Percentiles rank a stretch among this genome's conserved stretches.
phyloP scores from a whole-genome alignment of 495 filamentous ascomycete genomes.

The Aspergillus mulundensis region DNA sequence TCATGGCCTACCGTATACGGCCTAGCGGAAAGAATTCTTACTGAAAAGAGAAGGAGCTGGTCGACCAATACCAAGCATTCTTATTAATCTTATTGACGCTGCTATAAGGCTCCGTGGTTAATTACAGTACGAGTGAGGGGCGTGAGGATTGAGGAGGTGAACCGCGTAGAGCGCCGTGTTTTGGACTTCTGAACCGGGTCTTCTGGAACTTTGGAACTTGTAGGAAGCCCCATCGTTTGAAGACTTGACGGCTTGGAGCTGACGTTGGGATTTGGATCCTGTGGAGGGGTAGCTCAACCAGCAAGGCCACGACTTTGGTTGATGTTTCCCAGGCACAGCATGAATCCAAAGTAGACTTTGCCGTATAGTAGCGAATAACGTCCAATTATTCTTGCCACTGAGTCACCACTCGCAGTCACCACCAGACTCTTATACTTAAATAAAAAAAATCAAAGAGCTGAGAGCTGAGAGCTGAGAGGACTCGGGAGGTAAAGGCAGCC shows the following conservation, averaged over 20 bases:
- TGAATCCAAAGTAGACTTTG: no score
- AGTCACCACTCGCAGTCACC: no score
- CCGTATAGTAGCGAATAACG: no score
- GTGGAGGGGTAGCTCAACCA: no score
- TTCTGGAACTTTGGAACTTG: no score
- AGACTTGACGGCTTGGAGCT: not conserved
- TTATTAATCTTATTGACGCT: not conserved
- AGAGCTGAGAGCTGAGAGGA: not conserved
- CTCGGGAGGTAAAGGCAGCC: not conserved
- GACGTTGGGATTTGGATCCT: not conserved
- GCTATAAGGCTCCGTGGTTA: not conserved
- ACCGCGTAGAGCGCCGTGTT: constrained; percentile 14
- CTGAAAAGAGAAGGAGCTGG: constrained; percentile 4
- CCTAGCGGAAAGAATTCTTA: not conserved
- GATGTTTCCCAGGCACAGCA: no score
- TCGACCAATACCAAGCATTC: constrained; percentile 11
- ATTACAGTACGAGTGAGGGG: not conserved
- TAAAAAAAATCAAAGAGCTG: no score
- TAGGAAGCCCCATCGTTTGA: not conserved
- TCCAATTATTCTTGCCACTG: no score
- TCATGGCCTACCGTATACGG: not conserved
- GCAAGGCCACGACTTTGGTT: no score
- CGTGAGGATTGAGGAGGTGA: not conserved
- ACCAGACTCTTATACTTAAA: no score
- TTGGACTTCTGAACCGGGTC: not conserved